A percentile compares a stretch with the other conserved stretches of the same genome.
Conservation (phyloP, 2,329 filamentous ascomycete species). For the Coniella lustricola region DNA sequence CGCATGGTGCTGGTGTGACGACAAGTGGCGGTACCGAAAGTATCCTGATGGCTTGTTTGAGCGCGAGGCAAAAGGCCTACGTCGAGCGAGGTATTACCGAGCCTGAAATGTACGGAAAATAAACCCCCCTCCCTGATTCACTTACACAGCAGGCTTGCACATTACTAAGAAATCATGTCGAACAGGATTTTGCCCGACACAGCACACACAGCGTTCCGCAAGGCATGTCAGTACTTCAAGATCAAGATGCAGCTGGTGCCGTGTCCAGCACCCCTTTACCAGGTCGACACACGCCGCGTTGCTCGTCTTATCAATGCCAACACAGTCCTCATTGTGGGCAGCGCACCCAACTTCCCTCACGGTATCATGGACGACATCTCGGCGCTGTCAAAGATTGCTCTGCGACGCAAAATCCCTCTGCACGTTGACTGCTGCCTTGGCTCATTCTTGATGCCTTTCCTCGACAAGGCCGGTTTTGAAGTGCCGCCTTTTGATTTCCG, state of each 20-base stretch:
- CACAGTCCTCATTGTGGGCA: slow-evolving; percentile 87
- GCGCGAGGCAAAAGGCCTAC: slow-evolving; percentile 82
- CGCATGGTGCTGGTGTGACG: slow-evolving; percentile 78
- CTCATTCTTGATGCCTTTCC: slow-evolving; percentile 87
- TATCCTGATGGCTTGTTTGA: slow-evolving; percentile 90
- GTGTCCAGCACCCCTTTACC: slow-evolving; percentile 78
- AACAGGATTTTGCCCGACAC: slow-evolving; percentile 85
- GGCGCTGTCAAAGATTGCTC: slow-evolving; percentile 72
- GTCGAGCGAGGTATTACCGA: slow-evolving; percentile 80
- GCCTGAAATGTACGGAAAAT: slow-evolving; percentile 74
- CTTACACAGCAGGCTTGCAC: not conserved
- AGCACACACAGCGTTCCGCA: slow-evolving; percentile 92
- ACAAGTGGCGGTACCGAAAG: slow-evolving; percentile 94
- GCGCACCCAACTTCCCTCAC: slow-evolving; percentile 95
- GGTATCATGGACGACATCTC: slow-evolving; percentile 96
- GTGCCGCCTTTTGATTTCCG: slow-evolving; percentile 87
- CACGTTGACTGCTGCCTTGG: slow-evolving; percentile 98
- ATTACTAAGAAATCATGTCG: slow-evolving; percentile 5
- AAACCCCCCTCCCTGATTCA: not conserved
- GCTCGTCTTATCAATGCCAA: slow-evolving; percentile 87
- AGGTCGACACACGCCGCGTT: slow-evolving; percentile 72
- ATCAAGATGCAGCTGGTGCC: slow-evolving; percentile 88
- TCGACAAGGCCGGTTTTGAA: slow-evolving; percentile 90
- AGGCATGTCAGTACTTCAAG: slow-evolving; percentile 91
- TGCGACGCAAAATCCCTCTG: slow-evolving; percentile 72